These are phyloP conservation scores for Coniella lustricola DNA, from an alignment of 2,329 filamentous ascomycete genomes.

Conservation along the genomic window DNA sequence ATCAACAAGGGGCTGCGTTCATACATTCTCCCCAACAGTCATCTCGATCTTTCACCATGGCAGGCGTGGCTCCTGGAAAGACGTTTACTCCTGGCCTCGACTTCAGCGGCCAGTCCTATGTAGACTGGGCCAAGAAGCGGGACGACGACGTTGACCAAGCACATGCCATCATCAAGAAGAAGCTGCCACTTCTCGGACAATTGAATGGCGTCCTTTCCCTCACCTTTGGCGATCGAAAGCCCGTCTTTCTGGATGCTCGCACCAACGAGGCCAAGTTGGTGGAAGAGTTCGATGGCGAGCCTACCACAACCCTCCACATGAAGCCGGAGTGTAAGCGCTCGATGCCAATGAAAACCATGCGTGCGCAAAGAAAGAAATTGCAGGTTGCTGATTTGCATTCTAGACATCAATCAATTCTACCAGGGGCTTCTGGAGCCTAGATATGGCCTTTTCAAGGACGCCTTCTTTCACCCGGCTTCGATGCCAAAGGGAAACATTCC, in stretches of 20 bases:
- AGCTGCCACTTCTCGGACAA: constrained; percentile 18
- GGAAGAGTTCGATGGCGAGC: constrained; percentile 17
- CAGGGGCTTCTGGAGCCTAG: constrained; percentile 22
- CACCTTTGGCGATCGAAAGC: constrained; percentile 16
- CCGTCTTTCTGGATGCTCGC: constrained; percentile 22
- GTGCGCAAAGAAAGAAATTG: no score
- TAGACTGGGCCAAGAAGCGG: constrained; percentile 12
- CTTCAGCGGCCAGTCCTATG: constrained; percentile 19
- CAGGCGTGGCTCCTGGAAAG: constrained; percentile 19
- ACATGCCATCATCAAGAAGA: constrained; percentile 19
- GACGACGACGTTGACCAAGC: constrained; percentile 17
- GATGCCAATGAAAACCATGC: no score
- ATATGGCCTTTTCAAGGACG: constrained; percentile 23
- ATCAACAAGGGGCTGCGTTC: no score
- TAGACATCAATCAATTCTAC: constrained; percentile 20
- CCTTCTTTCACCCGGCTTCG: constrained; percentile 19
- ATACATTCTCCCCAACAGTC: background rate
- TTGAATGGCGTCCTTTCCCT: constrained; percentile 19
- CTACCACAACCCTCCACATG: constrained; percentile 20
- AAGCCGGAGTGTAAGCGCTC: constrained; percentile 20
- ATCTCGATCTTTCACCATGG: constrained; percentile 12
- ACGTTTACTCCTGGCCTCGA: constrained; percentile 19
- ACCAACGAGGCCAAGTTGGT: constrained; percentile 18
- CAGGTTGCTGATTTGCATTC: background rate
- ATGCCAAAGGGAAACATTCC: constrained; percentile 21